These are phyloP conservation scores for Ilex asprella DNA, from an alignment of 257 asterid species.

Conservation along the genomic window DNA sequence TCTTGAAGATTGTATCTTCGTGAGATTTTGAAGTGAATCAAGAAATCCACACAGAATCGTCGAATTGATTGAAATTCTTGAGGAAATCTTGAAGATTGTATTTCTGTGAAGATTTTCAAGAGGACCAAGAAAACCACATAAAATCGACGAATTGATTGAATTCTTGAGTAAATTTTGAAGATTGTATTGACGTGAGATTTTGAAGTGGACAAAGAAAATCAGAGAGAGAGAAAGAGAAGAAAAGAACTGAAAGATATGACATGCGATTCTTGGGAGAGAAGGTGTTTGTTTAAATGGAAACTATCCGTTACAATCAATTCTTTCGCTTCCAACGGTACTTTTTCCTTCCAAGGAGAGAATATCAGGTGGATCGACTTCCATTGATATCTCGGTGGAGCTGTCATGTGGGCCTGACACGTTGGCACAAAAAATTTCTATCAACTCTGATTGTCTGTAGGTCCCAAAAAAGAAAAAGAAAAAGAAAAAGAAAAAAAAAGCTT, in stretches of 20 bases:
- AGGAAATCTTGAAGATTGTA: too few relatives aligned
- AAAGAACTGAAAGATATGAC: slow-evolving; percentile 11
- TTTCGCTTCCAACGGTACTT: slow-evolving; percentile 46
- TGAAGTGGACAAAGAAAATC: neutral
- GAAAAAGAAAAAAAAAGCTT: too few relatives aligned
- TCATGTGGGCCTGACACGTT: too few relatives aligned
- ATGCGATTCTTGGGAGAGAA: neutral
- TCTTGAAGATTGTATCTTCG: too few relatives aligned
- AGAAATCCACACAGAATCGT: neutral
- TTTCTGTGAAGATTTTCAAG: neutral
- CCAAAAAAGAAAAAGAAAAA: too few relatives aligned
- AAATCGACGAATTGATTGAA: too few relatives aligned
- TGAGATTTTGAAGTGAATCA: neutral
- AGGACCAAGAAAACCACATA: neutral
- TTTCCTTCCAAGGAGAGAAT: neutral
- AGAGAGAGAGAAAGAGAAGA: slow-evolving; percentile 1
- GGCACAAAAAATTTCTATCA: too few relatives aligned
- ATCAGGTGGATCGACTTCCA: too few relatives aligned
- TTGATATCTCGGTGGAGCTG: too few relatives aligned
- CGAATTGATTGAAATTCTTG: too few relatives aligned
- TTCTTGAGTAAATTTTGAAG: too few relatives aligned
- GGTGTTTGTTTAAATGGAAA: slow-evolving; percentile 21
- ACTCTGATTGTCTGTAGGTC: too few relatives aligned
- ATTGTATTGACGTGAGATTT: neutral
- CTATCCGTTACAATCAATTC: slow-evolving; percentile 58